Evolutionary conservation across 2,329 filamentous ascomycete species (phyloP).

Genomic region (Trichophyton mentagrophytes): DNA sequence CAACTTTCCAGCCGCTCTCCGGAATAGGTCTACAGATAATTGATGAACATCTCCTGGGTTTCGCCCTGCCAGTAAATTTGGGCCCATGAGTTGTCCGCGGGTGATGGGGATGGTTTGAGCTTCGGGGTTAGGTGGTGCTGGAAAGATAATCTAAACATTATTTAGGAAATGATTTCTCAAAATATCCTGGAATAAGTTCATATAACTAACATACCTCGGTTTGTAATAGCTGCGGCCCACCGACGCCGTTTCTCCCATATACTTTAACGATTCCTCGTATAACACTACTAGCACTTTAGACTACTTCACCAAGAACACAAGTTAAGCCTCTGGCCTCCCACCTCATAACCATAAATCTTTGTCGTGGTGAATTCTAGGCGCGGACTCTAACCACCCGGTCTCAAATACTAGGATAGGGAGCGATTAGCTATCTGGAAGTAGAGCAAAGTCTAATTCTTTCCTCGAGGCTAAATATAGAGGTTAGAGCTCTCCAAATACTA

Average conservation of each 20-base stretch:
- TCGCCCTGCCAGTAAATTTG: neutral
- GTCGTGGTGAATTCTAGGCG: neutral
- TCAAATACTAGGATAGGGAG: neutral
- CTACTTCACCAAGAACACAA: neutral
- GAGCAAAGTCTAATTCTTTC: neutral
- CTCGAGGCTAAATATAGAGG: neutral
- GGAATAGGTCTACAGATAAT: neutral
- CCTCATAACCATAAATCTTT: neutral
- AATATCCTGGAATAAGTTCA: neutral
- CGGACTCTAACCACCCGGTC: neutral
- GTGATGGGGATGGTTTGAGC: neutral
- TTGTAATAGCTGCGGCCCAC: neutral
- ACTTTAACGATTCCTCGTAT: neutral
- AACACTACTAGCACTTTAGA: neutral
- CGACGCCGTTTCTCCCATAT: neutral
- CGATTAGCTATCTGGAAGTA: neutral
- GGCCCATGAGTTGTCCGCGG: neutral
- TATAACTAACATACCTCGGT: neutral
- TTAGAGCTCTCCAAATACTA: neutral
- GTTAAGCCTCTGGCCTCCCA: neutral
- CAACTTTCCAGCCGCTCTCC: neutral
- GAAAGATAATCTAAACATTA: neutral
- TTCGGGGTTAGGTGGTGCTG: neutral
- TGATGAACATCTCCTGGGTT: neutral
- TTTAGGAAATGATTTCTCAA: neutral